These are phyloP conservation scores for Fragaria ananassa DNA, from an alignment of 306 rosid genomes.

Conservation along the genomic window DNA sequence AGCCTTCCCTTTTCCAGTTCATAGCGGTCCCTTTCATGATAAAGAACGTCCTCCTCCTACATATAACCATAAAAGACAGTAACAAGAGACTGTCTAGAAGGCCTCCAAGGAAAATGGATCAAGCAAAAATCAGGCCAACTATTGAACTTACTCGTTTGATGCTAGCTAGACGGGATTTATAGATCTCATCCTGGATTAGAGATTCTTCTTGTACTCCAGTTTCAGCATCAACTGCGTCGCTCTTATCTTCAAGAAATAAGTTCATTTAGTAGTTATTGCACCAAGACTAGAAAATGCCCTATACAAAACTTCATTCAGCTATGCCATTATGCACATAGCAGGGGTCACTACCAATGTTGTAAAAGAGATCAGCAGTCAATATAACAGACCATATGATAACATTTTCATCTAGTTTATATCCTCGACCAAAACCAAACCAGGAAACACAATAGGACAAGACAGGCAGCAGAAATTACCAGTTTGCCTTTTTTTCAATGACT, in stretches of 20 bases:
- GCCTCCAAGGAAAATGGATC: slow-evolving; percentile 12
- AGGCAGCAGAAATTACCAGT: slow-evolving; percentile 44
- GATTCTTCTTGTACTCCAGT: slow-evolving; percentile 66
- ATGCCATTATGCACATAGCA: background rate
- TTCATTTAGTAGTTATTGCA: slow-evolving; percentile 6
- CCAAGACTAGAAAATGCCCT: background rate
- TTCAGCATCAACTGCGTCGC: slow-evolving; percentile 69
- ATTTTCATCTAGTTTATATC: background rate
- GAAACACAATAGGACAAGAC: background rate
- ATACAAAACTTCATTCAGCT: background rate
- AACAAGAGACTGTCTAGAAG: background rate
- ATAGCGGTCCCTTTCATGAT: slow-evolving; percentile 93
- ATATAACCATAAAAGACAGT: slow-evolving; percentile 11
- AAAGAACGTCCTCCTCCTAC: slow-evolving; percentile 78
- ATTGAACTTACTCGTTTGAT: slow-evolving; percentile 73
- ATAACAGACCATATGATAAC: background rate
- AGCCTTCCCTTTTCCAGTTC: slow-evolving; percentile 94
- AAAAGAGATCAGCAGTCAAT: background rate
- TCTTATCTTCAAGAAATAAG: slow-evolving; percentile 52
- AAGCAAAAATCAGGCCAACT: slow-evolving; percentile 3
- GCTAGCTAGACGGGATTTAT: slow-evolving; percentile 87
- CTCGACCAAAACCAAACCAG: background rate
- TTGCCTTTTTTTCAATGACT: slow-evolving; percentile 83
- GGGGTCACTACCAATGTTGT: background rate
- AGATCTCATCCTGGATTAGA: slow-evolving; percentile 85